Evolutionary conservation across 768 basidiomycete species (phyloP).

Genomic region (Trametes meyenii): DNA sequence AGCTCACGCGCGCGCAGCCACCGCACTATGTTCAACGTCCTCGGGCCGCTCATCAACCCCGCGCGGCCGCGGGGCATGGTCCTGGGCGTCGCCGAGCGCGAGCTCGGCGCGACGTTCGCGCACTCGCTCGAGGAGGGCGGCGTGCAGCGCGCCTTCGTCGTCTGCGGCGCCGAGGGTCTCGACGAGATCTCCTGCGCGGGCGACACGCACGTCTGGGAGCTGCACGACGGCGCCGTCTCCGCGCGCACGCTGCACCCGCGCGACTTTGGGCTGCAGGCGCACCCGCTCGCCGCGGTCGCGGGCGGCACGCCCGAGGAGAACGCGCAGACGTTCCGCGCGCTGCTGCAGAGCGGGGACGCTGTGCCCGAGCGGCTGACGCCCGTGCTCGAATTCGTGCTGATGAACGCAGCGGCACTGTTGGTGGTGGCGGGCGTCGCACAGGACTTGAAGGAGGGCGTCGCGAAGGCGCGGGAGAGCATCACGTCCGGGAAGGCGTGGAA

Average conservation of each 20-base stretch:
- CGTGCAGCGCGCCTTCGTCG: slow-evolving; percentile 84
- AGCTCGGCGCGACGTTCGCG: slow-evolving; percentile 83
- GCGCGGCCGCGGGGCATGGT: slow-evolving; percentile 86
- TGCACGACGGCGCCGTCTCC: slow-evolving; percentile 68
- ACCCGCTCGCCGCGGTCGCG: slow-evolving; percentile 69
- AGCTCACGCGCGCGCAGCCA: slow-evolving; percentile 11
- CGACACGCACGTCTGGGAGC: slow-evolving; percentile 82
- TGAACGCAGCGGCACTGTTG: slow-evolving; percentile 89
- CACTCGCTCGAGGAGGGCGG: slow-evolving; percentile 70
- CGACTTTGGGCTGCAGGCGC: slow-evolving; percentile 75
- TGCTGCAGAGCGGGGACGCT: slow-evolving; percentile 61
- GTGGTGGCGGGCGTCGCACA: slow-evolving; percentile 78
- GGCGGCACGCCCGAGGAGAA: slow-evolving; percentile 83
- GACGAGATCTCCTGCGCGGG: slow-evolving; percentile 98
- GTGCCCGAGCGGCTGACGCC: slow-evolving; percentile 62
- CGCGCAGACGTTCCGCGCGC: slow-evolving; percentile 65
- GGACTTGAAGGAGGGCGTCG: slow-evolving; percentile 25
- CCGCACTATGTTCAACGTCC: slow-evolving; percentile 94
- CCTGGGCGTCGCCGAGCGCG: slow-evolving; percentile 82
- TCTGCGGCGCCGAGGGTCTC: slow-evolving; percentile 88
- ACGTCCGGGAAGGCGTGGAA: slow-evolving; percentile 35
- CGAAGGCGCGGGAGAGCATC: slow-evolving; percentile 32
- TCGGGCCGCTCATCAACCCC: slow-evolving; percentile 95
- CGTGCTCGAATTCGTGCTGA: slow-evolving; percentile 81
- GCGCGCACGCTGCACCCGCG: slow-evolving; percentile 65